phyloP scores from a whole-genome alignment of 2,329 filamentous ascomycete species.

The Penicillium oxalicum region DNA sequence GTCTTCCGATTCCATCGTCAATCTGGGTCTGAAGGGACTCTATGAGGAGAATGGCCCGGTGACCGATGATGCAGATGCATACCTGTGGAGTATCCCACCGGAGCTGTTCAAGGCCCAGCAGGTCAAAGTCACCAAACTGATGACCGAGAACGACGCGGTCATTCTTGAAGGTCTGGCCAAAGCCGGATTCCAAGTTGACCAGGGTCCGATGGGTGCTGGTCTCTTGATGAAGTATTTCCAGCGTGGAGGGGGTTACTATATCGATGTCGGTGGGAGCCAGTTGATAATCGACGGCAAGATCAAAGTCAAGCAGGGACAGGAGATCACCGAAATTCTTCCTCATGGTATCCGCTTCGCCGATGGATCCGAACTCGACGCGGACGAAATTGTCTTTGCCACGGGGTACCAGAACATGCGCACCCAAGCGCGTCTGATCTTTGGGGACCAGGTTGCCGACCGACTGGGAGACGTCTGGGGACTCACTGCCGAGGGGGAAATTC shows the following conservation, averaged over 20 bases:
- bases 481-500: constrained; percentile 50
- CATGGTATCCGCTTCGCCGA: constrained; percentile 50
- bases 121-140: constrained; percentile 37
- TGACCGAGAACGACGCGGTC: constrained; percentile 31
- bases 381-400: constrained; percentile 57
- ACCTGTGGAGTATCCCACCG: constrained; percentile 52
- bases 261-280: constrained; percentile 59
- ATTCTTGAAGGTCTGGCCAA: constrained; percentile 44
- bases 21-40: constrained; percentile 49
- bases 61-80: constrained; percentile 61
- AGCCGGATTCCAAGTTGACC: constrained; percentile 57
- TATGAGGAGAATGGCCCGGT: constrained; percentile 49
- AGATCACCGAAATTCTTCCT: constrained; percentile 50
- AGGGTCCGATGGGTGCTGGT: constrained; percentile 52
- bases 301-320: constrained; percentile 58
- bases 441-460: constrained; percentile 54
- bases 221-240: constrained; percentile 60
- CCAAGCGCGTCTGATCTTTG: constrained; percentile 56
- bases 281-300: constrained; percentile 60
- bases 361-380: constrained; percentile 54
- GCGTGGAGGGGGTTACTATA: constrained; percentile 64
- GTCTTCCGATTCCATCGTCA: constrained; percentile 48
- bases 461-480: constrained; percentile 59
- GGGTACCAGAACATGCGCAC: constrained; percentile 64
- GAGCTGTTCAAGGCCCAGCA: constrained; percentile 58